phyloP scores from a whole-genome alignment of 2,329 filamentous ascomycete genomes.

The Teratosphaeria viscida region DNA sequence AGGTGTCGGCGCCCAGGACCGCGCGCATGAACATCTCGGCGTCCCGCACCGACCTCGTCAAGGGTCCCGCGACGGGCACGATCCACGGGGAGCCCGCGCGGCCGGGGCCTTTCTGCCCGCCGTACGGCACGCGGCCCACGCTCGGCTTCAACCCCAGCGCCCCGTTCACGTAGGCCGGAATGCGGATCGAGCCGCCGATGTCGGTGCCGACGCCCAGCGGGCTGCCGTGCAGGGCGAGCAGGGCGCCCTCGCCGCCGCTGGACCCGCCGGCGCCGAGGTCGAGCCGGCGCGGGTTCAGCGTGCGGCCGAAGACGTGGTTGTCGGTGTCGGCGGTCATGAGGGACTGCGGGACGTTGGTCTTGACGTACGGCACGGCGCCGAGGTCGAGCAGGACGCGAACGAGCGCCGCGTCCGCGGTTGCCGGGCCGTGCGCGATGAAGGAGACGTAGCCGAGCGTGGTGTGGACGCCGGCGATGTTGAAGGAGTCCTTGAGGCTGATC shows the following conservation, averaged over 20 bases:
- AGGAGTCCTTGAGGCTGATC: conserved; percentile 51
- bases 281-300: conserved; percentile 53
- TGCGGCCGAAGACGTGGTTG: conserved; percentile 32
- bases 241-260: conserved; percentile 54
- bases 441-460: conserved; percentile 49
- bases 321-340: conserved; percentile 28
- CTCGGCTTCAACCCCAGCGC: conserved; percentile 21
- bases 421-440: conserved; percentile 22
- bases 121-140: conserved; percentile 8
- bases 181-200: conserved; percentile 54
- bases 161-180: conserved; percentile 68
- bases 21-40: conserved; percentile 14
- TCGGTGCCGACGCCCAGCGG: conserved; percentile 55
- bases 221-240: conserved; percentile 48
- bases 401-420: conserved; percentile 23
- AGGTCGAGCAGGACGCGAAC: conserved; percentile 27
- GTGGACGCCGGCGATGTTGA: conserved; percentile 48
- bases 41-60: conserved; percentile 18
- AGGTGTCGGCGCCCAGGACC: conserved; percentile 12
- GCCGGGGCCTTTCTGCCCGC: conserved; percentile 30
- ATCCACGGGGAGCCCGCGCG: conserved; percentile 36
- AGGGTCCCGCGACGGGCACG: conserved; percentile 17
- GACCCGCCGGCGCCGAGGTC: conserved; percentile 53
- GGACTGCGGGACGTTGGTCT: conserved; percentile 44
- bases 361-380: conserved; percentile 43